Evolutionary conservation across 2,329 filamentous ascomycete species (phyloP), one percentile per base, ranked within the genome.

Genomic region (Colletotrichum simmondsii): DNA sequence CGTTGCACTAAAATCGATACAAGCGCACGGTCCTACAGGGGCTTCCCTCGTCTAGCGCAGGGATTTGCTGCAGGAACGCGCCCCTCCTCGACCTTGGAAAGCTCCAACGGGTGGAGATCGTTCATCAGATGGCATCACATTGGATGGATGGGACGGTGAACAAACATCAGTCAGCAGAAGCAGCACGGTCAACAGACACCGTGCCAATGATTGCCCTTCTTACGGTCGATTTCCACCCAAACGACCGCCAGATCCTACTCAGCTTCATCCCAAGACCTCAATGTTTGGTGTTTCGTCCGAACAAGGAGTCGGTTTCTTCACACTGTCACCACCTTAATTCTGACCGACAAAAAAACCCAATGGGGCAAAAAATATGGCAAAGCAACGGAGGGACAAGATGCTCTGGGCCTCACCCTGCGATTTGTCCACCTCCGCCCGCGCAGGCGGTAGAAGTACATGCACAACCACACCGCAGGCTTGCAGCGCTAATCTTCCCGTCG

Each of bases 1-100:
- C 66, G 66, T 71, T 72, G 58, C 68, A 73, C 71, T 72, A 68
- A 68, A 66, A 63, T 59, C 57, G 68, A 67, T 49, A 65, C 71
- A 60, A 65, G 42, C 46, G 58, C 58, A 73, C 59, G 37, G 61
- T 59, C 26, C n/a, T 63, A 63, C 71, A 73, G 59, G 71, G 71
- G 57, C 49, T 28, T 14, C 52, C 71, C 71, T 62, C 37, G 71
- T 49, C 58, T 64, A 64, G 53, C 53, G 70, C 73, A 66, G 32
- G 65, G 73, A 66, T 74, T 62, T 60, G 52, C 65, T 73, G 71
- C 71, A 75, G 73, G 73, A 75, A 75, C 73, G 71, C 71, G 71
- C 73, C 67, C 67, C 73, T 73, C 56, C 66, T 32, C 52, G n/a
- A 53, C 54, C 46, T 19, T 32, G 28, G 16, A 46, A 37, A 42